Percentiles rank a stretch among this genome's conserved stretches.
Evolutionary conservation across 2,329 filamentous ascomycete species (phyloP).

Genomic region (Rutstroemia sp.): DNA sequence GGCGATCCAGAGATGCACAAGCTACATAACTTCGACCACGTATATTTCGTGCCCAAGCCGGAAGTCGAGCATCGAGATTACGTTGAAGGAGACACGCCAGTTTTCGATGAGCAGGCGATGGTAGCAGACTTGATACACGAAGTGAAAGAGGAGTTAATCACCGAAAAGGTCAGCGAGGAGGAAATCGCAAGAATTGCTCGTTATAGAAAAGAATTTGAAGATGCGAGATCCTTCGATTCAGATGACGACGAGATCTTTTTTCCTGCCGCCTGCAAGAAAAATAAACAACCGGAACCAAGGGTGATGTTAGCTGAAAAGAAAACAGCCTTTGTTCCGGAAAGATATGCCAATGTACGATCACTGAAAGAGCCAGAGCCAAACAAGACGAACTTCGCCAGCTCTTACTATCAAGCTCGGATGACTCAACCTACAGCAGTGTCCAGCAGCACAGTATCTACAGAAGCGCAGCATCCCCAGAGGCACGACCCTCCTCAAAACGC

Average conservation of each 20-base stretch:
- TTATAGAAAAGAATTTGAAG: not conserved
- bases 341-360: not conserved
- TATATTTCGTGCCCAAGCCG: constrained; percentile 2
- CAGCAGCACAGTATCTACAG: not conserved
- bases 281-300: not conserved
- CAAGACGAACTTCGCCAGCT: not conserved
- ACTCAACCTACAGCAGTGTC: not conserved
- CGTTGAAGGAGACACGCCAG: not conserved
- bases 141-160: not conserved
- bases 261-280: not conserved
- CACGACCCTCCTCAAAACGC: not conserved
- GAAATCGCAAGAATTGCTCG: not conserved
- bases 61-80: constrained; percentile 2
- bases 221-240: not conserved
- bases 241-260: not conserved
- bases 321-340: not conserved
- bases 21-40: constrained; percentile 4
- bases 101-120: not conserved
- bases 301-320: not conserved
- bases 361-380: not conserved
- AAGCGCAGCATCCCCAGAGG: not conserved
- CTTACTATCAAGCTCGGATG: not conserved
- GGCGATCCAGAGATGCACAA: constrained; percentile 7
- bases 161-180: not conserved
- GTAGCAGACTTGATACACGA: not conserved